These are phyloP conservation scores for Diaporthe caulivora DNA, from an alignment of 2,329 filamentous ascomycete genomes.

Conservation along the genomic window DNA sequence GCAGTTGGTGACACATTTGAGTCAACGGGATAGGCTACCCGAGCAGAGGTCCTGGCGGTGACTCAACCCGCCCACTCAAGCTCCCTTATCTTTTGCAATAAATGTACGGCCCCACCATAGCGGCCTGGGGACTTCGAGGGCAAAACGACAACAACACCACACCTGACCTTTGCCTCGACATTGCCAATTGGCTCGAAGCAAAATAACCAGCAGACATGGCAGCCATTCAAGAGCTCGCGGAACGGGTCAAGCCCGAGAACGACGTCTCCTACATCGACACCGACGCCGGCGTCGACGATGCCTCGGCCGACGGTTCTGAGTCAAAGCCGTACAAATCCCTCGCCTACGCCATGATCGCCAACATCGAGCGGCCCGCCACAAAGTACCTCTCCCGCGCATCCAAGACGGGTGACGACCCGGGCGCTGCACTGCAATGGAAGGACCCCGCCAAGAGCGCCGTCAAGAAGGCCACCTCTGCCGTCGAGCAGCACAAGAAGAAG, in stretches of 20 bases:
- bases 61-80: conserved; percentile 36
- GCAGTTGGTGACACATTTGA: conserved; percentile 17
- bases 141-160: neutral
- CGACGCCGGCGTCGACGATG: conserved; percentile 79
- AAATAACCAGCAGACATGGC: conserved; percentile 51
- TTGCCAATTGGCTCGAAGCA: conserved; percentile 42
- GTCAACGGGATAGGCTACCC: conserved; percentile 26
- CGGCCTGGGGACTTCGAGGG: conserved; percentile 27
- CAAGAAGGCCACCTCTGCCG: conserved; percentile 85
- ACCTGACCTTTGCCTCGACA: conserved; percentile 6
- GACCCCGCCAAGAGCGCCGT: conserved; percentile 84
- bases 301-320: conserved; percentile 76
- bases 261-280: conserved; percentile 80
- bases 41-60: conserved; percentile 14
- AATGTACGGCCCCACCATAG: conserved; percentile 40
- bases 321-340: conserved; percentile 85
- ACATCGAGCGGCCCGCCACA: conserved; percentile 67
- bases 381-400: conserved; percentile 79
- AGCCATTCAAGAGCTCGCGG: conserved; percentile 62
- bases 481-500: conserved; percentile 86
- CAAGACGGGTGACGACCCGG: conserved; percentile 74
- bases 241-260: conserved; percentile 59
- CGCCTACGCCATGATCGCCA: conserved; percentile 80
- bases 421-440: conserved; percentile 79
- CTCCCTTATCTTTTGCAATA: conserved; percentile 38